Evolutionary conservation across 2,329 filamentous ascomycete species (phyloP).

Genomic region (Neonectria neomacrospora): DNA sequence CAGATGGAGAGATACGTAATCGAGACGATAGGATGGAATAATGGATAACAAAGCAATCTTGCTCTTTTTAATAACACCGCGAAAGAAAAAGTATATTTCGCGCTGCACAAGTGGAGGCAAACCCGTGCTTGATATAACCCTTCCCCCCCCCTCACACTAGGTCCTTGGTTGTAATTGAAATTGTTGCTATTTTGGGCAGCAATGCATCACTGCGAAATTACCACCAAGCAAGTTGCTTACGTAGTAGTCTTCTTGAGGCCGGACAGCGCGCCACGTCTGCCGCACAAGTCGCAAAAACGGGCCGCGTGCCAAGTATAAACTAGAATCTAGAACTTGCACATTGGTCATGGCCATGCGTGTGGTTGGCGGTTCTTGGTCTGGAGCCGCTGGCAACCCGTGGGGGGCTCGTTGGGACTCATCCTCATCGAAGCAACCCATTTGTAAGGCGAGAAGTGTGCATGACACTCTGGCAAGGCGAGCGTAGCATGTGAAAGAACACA

Average conservation of each 20-base stretch:
- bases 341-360: background rate
- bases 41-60: background rate
- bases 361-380: background rate
- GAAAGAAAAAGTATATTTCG: background rate
- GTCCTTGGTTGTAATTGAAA: no score
- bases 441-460: conserved; percentile 9
- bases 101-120: conserved; percentile 1
- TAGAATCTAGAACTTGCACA: background rate
- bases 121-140: background rate
- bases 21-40: background rate
- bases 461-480: conserved; percentile 3
- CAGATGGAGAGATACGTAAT: background rate
- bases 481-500: background rate
- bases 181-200: conserved; percentile 12
- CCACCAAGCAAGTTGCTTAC: no score
- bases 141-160: background rate
- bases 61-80: background rate
- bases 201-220: conserved; percentile 13
- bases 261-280: conserved; percentile 18
- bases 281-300: conserved; percentile 5
- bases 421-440: conserved; percentile 4
- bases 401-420: background rate
- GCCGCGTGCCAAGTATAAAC: background rate
- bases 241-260: conserved; percentile 3
- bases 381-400: background rate